These are phyloP conservation scores for Herpetomonas tarakana DNA, from an alignment of 208 protist genomes.

Conservation along the genomic window DNA sequence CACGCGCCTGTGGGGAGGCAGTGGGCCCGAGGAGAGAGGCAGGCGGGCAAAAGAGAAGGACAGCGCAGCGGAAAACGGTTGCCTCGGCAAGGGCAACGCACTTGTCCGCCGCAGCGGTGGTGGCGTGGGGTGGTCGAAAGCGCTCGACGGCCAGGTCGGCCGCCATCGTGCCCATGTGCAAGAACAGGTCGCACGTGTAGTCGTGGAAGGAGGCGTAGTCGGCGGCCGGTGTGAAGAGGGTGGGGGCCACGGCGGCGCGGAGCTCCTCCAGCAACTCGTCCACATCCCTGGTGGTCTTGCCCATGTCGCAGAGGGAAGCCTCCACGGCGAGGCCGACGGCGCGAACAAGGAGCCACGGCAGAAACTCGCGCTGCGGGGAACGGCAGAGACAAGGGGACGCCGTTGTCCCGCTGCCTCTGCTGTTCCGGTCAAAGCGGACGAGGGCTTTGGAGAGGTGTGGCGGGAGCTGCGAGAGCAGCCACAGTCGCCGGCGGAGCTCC, in stretches of 20 bases:
- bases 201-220: slow-evolving; percentile 13
- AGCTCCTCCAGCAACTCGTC: background rate
- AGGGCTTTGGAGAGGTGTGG: slow-evolving; percentile 39
- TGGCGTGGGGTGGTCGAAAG: too few relatives aligned
- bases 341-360: slow-evolving; percentile 37
- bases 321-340: slow-evolving; percentile 12
- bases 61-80: background rate
- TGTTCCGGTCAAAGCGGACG: slow-evolving; percentile 41
- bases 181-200: background rate
- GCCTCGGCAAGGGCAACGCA: background rate
- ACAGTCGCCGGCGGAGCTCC: slow-evolving; percentile 52
- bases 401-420: slow-evolving; percentile 1
- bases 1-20: too few relatives aligned
- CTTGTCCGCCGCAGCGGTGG: too few relatives aligned
- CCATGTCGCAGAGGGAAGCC: background rate
- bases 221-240: background rate
- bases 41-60: background rate
- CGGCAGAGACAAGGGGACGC: slow-evolving; percentile 41
- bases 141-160: background rate
- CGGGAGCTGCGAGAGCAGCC: slow-evolving; percentile 43
- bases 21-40: background rate
- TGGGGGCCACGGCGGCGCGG: background rate
- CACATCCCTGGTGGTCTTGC: background rate
- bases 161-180: background rate
- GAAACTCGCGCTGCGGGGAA: slow-evolving; percentile 22